phyloP scores from a whole-genome alignment of 2,329 filamentous ascomycete species.

The Penicillium sp. region DNA sequence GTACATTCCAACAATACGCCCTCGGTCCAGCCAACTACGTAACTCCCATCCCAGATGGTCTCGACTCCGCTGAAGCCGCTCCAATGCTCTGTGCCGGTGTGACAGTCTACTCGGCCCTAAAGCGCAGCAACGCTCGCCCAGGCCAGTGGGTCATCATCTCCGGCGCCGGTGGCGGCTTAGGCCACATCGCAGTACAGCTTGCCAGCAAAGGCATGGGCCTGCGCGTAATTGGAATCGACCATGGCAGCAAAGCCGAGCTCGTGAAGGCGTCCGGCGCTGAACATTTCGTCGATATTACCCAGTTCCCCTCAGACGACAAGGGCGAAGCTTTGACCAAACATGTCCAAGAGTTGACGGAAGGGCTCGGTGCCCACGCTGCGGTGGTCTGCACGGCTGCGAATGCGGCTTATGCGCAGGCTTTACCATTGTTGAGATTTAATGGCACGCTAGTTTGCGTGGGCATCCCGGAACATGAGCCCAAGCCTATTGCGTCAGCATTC shows the following conservation, averaged over 20 bases:
- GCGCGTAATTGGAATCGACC: slow-evolving; percentile 65
- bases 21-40: slow-evolving; percentile 65
- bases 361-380: slow-evolving; percentile 54
- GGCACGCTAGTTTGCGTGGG: slow-evolving; percentile 54
- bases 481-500: slow-evolving; percentile 46
- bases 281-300: slow-evolving; percentile 62
- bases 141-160: slow-evolving; percentile 62
- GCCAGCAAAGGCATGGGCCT: slow-evolving; percentile 60
- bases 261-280: slow-evolving; percentile 62
- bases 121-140: slow-evolving; percentile 57
- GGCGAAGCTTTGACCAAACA: slow-evolving; percentile 51
- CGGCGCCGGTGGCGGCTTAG: slow-evolving; percentile 63
- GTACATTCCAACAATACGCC: slow-evolving; percentile 71
- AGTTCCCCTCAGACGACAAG: slow-evolving; percentile 47
- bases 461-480: slow-evolving; percentile 46
- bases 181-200: slow-evolving; percentile 63
- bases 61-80: slow-evolving; percentile 61
- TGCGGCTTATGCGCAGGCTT: slow-evolving; percentile 49
- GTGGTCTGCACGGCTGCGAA: slow-evolving; percentile 55
- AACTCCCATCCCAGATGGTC: slow-evolving; percentile 63
- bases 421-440: slow-evolving; percentile 48
- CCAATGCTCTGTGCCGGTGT: slow-evolving; percentile 68
- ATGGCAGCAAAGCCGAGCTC: slow-evolving; percentile 59
- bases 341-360: slow-evolving; percentile 53
- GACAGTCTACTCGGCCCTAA: slow-evolving; percentile 65